phyloP scores from a whole-genome alignment of 768 basidiomycete species.

The Lyophyllum semitale region DNA sequence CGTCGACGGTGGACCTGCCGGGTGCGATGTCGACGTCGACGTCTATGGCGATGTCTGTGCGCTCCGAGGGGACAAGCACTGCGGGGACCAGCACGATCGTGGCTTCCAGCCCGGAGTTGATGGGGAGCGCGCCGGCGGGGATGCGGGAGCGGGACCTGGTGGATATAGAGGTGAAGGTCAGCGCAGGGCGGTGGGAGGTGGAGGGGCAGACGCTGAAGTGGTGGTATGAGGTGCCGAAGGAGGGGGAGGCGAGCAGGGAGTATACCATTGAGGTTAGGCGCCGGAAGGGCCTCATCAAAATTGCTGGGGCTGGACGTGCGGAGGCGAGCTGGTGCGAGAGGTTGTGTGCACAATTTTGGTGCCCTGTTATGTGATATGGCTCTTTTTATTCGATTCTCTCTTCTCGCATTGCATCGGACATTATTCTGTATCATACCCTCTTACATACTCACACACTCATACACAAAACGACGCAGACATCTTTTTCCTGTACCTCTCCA shows the following conservation, averaged over 20 bases:
- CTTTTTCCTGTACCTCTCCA: background rate
- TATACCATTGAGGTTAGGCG: slow-evolving; percentile 39
- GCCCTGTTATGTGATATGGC: slow-evolving; percentile 23
- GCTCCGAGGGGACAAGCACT: background rate
- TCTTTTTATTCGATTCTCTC: background rate
- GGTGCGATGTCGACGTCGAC: background rate
- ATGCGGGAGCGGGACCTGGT: slow-evolving; percentile 26
- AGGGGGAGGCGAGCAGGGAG: slow-evolving; percentile 32
- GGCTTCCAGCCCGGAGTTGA: slow-evolving; percentile 13
- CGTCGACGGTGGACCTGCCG: slow-evolving; percentile 15
- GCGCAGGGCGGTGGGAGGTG: slow-evolving; percentile 42
- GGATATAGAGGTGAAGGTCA: slow-evolving; percentile 47
- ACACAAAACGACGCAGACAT: background rate
- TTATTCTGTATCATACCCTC: background rate
- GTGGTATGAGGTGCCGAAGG: slow-evolving; percentile 51
- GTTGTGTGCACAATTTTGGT: slow-evolving; percentile 21
- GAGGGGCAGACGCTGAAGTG: slow-evolving; percentile 52
- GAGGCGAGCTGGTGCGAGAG: slow-evolving; percentile 17
- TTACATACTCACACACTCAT: background rate
- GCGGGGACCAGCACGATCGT: slow-evolving; percentile 13
- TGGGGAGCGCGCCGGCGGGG: slow-evolving; percentile 4
- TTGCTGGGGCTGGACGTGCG: background rate
- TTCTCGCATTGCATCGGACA: background rate
- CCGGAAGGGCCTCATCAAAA: slow-evolving; percentile 29
- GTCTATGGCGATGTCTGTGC: slow-evolving; percentile 4